Evolutionary conservation across 108 stramenopile species (phyloP).

Genomic region (Nitzschia sp.): DNA sequence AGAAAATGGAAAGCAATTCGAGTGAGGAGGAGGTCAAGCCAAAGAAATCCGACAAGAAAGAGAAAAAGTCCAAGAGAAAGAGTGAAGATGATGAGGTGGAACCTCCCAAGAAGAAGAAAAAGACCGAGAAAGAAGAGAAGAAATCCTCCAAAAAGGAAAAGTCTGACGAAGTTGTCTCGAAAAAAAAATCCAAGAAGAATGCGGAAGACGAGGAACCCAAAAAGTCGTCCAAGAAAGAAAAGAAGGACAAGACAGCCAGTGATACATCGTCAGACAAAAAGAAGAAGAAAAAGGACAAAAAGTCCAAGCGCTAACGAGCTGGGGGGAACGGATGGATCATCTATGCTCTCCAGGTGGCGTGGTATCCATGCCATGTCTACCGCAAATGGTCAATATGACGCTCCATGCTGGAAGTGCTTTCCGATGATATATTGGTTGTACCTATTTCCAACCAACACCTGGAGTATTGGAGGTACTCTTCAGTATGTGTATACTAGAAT

Average conservation of each 20-base stretch:
- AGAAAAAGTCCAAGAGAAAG: constrained; percentile 5
- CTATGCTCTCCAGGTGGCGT: too few species aligned
- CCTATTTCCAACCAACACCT: too few species aligned
- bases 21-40: neutral
- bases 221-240: neutral
- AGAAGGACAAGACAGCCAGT: neutral
- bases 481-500: too few species aligned
- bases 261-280: neutral
- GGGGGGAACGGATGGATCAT: too few species aligned
- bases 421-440: too few species aligned
- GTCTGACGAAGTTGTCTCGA: neutral
- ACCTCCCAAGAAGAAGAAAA: constrained; percentile 8
- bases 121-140: neutral
- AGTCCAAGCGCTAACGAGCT: neutral
- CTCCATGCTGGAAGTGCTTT: too few species aligned
- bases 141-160: neutral
- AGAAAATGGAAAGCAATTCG: neutral
- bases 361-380: too few species aligned
- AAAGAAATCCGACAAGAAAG: neutral
- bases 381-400: too few species aligned
- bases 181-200: constrained; percentile 7
- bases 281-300: constrained; percentile 6
- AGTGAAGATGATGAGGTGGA: neutral
- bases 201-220: neutral
- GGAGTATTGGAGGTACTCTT: too few species aligned